phyloP scores from a whole-genome alignment of 2,329 filamentous ascomycete species.

The Balansia obtecta region DNA sequence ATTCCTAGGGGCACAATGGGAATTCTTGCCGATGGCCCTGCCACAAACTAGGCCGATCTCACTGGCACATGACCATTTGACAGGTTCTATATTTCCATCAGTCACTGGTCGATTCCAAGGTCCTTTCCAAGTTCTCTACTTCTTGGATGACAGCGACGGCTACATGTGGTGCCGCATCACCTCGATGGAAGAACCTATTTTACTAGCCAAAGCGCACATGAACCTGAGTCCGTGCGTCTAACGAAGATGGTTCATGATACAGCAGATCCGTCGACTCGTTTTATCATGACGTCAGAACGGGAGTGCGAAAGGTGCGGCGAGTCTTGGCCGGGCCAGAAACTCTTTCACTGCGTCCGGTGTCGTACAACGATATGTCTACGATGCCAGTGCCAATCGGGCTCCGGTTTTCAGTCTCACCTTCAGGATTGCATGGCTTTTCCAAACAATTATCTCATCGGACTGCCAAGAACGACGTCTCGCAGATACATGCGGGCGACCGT shows the following conservation, averaged over 20 bases:
- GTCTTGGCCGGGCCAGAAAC: not conserved
- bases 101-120: too few relatives aligned
- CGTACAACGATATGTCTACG: not conserved
- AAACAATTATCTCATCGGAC: conserved; percentile 1
- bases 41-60: too few relatives aligned
- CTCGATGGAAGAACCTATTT: too few relatives aligned
- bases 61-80: too few relatives aligned
- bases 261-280: not conserved
- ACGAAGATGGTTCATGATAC: not conserved
- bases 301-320: not conserved
- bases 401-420: not conserved
- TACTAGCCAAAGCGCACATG: too few relatives aligned
- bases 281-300: not conserved
- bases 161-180: too few relatives aligned
- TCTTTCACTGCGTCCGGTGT: conserved; percentile 2
- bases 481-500: not conserved
- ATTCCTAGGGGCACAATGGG: too few relatives aligned
- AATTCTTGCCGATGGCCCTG: too few relatives aligned
- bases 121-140: too few relatives aligned
- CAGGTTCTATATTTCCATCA: too few relatives aligned
- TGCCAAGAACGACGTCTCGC: not conserved
- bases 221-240: too few relatives aligned
- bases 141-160: too few relatives aligned
- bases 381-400: not conserved
- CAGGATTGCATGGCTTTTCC: conserved; percentile 4